Conservation (phyloP, 2,329 filamentous ascomycete genomes). For the Keithomyces neogunnii region DNA sequence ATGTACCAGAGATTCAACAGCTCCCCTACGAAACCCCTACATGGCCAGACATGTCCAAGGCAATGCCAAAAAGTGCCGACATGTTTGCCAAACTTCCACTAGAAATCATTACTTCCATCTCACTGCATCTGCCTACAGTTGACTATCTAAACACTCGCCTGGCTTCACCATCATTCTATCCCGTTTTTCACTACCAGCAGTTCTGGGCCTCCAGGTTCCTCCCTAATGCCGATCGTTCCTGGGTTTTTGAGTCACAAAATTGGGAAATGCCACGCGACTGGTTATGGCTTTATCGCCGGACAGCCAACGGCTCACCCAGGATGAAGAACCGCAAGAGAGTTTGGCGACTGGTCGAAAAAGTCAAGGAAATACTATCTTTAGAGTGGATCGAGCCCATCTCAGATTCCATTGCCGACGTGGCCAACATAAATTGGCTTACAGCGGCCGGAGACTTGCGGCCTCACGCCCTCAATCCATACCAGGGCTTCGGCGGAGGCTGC, state of each 20-base stretch:
- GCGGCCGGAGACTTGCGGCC: slow-evolving; percentile 6
- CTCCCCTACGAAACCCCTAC: slow-evolving; percentile 4
- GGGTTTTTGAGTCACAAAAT: slow-evolving; percentile 9
- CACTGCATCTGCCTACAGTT: slow-evolving; percentile 3
- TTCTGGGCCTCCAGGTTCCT: slow-evolving; percentile 9
- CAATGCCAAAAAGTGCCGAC: not conserved
- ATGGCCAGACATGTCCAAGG: not conserved
- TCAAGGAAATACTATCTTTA: slow-evolving; percentile 7
- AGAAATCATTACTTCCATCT: slow-evolving; percentile 6
- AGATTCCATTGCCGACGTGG: not conserved
- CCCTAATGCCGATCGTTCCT: slow-evolving; percentile 7
- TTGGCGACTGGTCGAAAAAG: slow-evolving; percentile 5
- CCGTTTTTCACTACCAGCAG: slow-evolving; percentile 5
- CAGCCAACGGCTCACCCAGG: slow-evolving; percentile 3
- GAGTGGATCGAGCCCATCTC: slow-evolving; percentile 6
- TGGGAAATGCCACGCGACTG: slow-evolving; percentile 5
- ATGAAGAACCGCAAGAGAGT: slow-evolving; percentile 10
- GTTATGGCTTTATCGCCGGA: slow-evolving; percentile 9
- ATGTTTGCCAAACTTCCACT: slow-evolving; percentile 5
- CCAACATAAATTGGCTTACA: slow-evolving; percentile 2
- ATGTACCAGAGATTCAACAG: slow-evolving; percentile 6
- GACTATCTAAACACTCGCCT: slow-evolving; percentile 9
- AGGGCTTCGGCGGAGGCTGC: slow-evolving; percentile 6
- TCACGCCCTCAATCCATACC: not conserved
- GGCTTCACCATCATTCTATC: slow-evolving; percentile 5